Base-by-base conservation (phyloP, 2,329 filamentous ascomycete genomes). In the Sarocladiaceae sp. region DNA sequence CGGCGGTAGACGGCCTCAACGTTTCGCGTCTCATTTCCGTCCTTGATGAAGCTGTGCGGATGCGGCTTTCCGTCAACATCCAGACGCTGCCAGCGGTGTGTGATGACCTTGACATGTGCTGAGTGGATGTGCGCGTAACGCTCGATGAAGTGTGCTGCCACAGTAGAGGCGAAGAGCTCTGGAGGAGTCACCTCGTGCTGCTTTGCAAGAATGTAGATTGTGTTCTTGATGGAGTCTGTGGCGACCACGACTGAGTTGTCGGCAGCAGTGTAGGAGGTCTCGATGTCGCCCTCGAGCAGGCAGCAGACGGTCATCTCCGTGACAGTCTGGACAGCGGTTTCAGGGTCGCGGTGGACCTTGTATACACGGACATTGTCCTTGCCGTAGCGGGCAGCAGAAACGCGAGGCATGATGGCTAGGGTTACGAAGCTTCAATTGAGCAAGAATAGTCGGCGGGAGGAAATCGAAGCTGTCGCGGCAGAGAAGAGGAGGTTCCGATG, bases 291-390 rank as follows among this genome's bases (percentile, higher is more conserved):
- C 75, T 97, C 91, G 26, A 99, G 82, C 50, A 97, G 79, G 57
- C 91, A 90, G 73, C 89, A 89, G 61, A 99, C 88, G 36, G 91
- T 97, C 87, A 96, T 95, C 73, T 99, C 94, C 37, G 87, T 88
- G 60, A 97, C 89, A 7, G 86, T 88, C 71, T 99, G 93, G 20
- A 83, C 77, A 53, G 88, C 87, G 17, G 88, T 87, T 63, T 83
- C 76, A 66, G 83, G 76, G 69, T 97, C 84, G 62, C 84, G 84
- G 65, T 95, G 80, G 64, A 97, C 91, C 73, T 99, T 99, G 83
- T 88, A 96, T 63, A 99, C 84, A 65, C 94, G 92, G 79, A 99
- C 87, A 76, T 99, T 97, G 82, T 97, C 94, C 83, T 99, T 93
- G 75, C 88, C 88, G 69, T 92, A 93, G 66, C 86, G 84, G 62